These are phyloP conservation scores for Rhodomyrtus tomentosa DNA, from an alignment of 345 rosid species.

Conservation along the genomic window DNA sequence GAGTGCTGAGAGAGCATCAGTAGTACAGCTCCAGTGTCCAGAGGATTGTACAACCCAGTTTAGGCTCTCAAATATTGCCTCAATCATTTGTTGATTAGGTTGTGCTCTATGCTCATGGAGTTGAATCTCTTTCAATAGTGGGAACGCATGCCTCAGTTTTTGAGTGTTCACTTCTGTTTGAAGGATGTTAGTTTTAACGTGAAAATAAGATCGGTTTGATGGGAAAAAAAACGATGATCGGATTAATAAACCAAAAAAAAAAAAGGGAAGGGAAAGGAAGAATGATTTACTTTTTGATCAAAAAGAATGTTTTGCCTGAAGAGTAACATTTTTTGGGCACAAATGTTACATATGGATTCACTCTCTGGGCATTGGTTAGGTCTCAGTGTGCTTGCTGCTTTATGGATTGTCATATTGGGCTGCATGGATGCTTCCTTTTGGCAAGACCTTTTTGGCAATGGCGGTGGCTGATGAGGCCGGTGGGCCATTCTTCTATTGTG, in stretches of 20 bases:
- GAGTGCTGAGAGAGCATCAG: not conserved
- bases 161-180: not conserved
- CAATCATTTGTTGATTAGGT: not conserved
- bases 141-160: not conserved
- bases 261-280: not conserved
- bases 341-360: not conserved
- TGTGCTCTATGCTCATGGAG: not conserved
- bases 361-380: not conserved
- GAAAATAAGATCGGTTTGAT: not conserved
- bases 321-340: not conserved
- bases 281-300: not conserved
- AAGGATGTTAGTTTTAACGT: not conserved
- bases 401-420: not conserved
- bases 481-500: slow-evolving; percentile 71
- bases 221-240: not conserved
- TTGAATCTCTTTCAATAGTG: not conserved
- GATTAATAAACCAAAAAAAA: not conserved
- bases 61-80: not conserved
- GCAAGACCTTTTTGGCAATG: slow-evolving; percentile 74
- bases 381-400: not conserved
- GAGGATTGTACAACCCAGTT: not conserved
- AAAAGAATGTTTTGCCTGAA: not conserved
- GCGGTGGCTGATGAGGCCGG: slow-evolving; percentile 93
- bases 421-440: slow-evolving; percentile 31
- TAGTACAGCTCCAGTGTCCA: not conserved